Percentiles rank a stretch among this genome's conserved stretches.
Evolutionary conservation across 352 stramenopile genomes (phyloP).

Genomic region (Pythium diclinum): DNA sequence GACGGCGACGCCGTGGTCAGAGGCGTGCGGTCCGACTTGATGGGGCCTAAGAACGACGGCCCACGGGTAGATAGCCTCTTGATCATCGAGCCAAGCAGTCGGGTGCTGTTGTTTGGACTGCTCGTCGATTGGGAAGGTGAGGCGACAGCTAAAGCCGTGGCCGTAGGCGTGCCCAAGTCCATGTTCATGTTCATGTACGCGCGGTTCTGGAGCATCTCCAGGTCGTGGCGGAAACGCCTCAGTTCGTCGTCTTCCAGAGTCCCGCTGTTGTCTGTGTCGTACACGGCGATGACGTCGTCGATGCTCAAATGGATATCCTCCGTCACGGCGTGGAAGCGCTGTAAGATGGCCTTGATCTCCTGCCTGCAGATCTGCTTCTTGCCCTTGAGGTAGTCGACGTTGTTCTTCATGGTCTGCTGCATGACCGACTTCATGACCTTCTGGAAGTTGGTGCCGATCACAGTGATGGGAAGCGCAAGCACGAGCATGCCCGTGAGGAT

Average conservation of each 20-base stretch:
- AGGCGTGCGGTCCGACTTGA: neutral
- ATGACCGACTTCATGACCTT: conserved; percentile 82
- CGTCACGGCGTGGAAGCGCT: conserved; percentile 69
- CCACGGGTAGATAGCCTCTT: conserved; percentile 4
- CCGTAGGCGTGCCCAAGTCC: neutral
- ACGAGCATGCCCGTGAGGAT: conserved; percentile 85
- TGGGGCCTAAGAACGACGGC: neutral
- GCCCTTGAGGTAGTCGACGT: conserved; percentile 71
- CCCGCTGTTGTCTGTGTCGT: conserved; percentile 75
- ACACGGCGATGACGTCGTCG: conserved; percentile 77
- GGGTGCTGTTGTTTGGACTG: neutral
- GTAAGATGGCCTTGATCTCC: conserved; percentile 69
- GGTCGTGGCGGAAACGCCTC: conserved; percentile 61
- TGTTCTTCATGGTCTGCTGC: conserved; percentile 76
- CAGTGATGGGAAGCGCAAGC: conserved; percentile 85
- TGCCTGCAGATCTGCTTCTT: conserved; percentile 69
- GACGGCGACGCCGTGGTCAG: neutral
- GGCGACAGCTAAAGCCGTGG: neutral
- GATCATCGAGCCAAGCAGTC: conserved; percentile 1
- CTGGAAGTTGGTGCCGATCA: conserved; percentile 88
- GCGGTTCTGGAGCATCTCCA: conserved; percentile 72
- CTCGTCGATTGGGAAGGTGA: neutral
- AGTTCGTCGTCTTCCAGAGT: conserved; percentile 76
- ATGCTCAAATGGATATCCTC: conserved; percentile 73
- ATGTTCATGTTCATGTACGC: conserved; percentile 40